These are phyloP conservation scores for Malbranchea cinnamomea DNA, from an alignment of 2,329 filamentous ascomycete genomes.

Conservation along the genomic window DNA sequence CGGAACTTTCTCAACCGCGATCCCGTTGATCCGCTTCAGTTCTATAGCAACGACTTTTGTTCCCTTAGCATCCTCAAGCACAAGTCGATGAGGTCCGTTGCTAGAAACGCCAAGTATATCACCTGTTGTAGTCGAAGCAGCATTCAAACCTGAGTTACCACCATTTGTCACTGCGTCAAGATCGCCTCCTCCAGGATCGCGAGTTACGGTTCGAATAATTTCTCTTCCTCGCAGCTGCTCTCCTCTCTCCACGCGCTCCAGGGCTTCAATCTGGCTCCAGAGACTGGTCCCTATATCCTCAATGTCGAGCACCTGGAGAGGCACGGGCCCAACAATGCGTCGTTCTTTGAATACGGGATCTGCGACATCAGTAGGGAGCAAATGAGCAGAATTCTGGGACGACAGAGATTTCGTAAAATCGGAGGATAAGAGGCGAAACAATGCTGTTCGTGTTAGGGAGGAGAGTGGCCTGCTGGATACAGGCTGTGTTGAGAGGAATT, in stretches of 20 bases:
- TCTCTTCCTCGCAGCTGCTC: constrained; percentile 52
- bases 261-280: constrained; percentile 76
- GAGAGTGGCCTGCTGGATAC: constrained; percentile 44
- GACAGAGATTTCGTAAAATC: constrained; percentile 53
- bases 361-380: constrained; percentile 44
- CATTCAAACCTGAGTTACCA: constrained; percentile 8
- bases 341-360: constrained; percentile 40
- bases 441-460: constrained; percentile 62
- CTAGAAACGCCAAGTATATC: constrained; percentile 10
- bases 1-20: constrained; percentile 43
- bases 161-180: constrained; percentile 6
- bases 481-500: constrained; percentile 43
- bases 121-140: background rate
- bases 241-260: constrained; percentile 36
- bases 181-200: constrained; percentile 32
- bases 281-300: constrained; percentile 66
- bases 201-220: constrained; percentile 56
- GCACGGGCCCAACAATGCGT: constrained; percentile 44
- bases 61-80: constrained; percentile 67
- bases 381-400: constrained; percentile 25
- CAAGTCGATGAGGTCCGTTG: constrained; percentile 57
- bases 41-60: constrained; percentile 59
- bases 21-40: constrained; percentile 46
- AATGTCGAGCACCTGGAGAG: constrained; percentile 73
- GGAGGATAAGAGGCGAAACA: constrained; percentile 62